Evolutionary conservation across 306 rosid species (phyloP), one percentile per base, ranked within the genome.

Genomic region (Quercus dentata): DNA sequence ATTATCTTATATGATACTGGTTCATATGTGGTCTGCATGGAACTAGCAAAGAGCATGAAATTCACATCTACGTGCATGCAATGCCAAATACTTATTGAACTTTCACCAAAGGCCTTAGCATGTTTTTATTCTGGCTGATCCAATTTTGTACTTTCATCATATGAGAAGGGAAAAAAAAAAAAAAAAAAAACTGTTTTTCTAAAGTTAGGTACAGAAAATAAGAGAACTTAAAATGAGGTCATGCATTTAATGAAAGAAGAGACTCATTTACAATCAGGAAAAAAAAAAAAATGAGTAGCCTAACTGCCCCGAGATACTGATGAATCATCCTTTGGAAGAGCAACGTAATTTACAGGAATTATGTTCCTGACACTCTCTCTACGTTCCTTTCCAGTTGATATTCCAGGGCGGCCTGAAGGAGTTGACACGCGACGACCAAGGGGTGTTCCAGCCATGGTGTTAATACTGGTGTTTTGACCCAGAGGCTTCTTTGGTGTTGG

Each of bases 281-380:
- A 27, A 21, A 75, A 27, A 21, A 75, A 68, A 30, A 51, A 9
- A 69, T 28, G 41, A 75, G 78, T 6, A 61, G 61, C 84, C 78
- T 84, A 87, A 83, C 49, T 81, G 9, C 83, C 86, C 70, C 81
- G 65, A 46, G 92, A 82, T 57, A 59, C 65, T 56, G 95, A 77
- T 56, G 95, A 75, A 76, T 92, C 94, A 64, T 92, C 95, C 81
- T 91, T 94, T 0, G 88, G 84, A 77, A 94, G 97, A 83, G 99
- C 89, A 78, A 92, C 99, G 76, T 92, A 92, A 87, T 92, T 94
- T 38, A 77, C 89, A 56, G 97, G 95, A 59, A 82, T 88, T 65
- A 85, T 35, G 82, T 68, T 84, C 85, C 94, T 80, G 46, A 87
- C 89, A 76, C 93, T 87, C 76, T 92, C 99, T 78, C 88, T 85